phyloP scores from a whole-genome alignment of 78 protist genomes.

The Polysphondylium violaceum region DNA sequence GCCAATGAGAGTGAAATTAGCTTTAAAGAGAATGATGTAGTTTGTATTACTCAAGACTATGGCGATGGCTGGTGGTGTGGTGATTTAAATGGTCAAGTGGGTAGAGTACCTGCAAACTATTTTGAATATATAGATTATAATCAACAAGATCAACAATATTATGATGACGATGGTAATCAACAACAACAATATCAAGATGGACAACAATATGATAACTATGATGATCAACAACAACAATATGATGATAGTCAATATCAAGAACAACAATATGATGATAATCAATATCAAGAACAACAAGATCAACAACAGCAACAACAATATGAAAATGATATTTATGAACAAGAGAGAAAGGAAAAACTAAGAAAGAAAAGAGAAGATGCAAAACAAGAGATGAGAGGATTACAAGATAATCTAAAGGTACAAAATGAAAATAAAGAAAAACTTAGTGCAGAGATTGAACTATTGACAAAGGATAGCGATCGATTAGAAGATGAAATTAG shows the following conservation, averaged over 20 bases:
- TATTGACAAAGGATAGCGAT: constrained; percentile 26
- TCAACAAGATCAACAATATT: constrained; percentile 14
- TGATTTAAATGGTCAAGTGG: constrained; percentile 47
- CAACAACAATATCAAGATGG: not conserved
- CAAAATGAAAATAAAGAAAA: constrained; percentile 21
- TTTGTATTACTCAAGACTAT: constrained; percentile 61
- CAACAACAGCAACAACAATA: constrained; percentile 22
- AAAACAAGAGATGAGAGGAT: constrained; percentile 61
- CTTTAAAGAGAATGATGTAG: constrained; percentile 61
- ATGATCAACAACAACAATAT: constrained; percentile 17
- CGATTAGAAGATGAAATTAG: constrained; percentile 11
- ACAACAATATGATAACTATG: not conserved
- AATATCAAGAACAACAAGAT: not conserved
- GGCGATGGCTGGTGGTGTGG: constrained; percentile 79
- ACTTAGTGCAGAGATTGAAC: constrained; percentile 1
- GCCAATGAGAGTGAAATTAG: constrained; percentile 58
- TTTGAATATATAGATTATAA: constrained; percentile 55
- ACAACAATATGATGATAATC: not conserved
- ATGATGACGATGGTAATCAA: not conserved
- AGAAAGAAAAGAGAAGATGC: constrained; percentile 54
- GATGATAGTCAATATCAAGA: not conserved
- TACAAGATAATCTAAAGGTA: constrained; percentile 53
- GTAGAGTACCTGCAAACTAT: constrained; percentile 74
- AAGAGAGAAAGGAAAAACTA: constrained; percentile 24
- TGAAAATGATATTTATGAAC: constrained; percentile 21